Conservation (phyloP, 208 protist genomes). For the Crithidia thermophila region DNA sequence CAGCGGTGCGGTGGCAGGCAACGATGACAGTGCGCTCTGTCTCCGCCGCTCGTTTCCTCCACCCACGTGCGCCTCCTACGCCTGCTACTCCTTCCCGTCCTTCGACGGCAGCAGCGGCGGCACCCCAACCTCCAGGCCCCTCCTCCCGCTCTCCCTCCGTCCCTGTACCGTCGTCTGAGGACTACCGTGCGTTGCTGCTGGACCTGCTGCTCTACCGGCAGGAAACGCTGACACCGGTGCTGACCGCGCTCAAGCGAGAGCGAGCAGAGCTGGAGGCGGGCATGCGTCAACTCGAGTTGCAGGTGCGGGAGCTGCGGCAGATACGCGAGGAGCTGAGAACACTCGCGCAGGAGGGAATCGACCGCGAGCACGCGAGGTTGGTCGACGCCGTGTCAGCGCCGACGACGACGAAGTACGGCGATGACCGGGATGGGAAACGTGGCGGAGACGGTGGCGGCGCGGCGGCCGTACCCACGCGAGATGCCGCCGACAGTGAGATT, state of each 20-base stretch:
- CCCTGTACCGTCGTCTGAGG: conserved; percentile 25
- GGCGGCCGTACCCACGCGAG: not conserved
- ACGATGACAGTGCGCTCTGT: no score
- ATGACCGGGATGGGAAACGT: no score
- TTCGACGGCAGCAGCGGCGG: not conserved
- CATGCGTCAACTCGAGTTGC: conserved; percentile 52
- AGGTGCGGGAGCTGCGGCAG: conserved; percentile 50
- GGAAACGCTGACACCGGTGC: conserved; percentile 66
- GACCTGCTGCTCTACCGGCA: conserved; percentile 79
- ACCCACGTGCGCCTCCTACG: no score
- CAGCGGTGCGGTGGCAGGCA: no score
- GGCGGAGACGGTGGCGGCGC: not conserved
- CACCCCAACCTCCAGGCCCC: not conserved
- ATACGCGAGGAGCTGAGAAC: conserved; percentile 78
- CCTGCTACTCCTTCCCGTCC: no score
- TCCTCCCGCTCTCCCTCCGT: not conserved
- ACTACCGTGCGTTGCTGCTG: conserved; percentile 73
- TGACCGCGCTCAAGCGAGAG: conserved; percentile 61
- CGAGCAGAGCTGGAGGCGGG: conserved; percentile 46
- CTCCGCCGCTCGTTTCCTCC: no score
- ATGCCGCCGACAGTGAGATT: no score
- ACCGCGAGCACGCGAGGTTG: conserved; percentile 25
- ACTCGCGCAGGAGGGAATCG: conserved; percentile 30
- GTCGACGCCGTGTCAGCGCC: conserved; percentile 1
- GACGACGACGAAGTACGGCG: not conserved